Evolutionary conservation across 192 early-diverging fungal species (phyloP).

Genomic region (Linnemannia schmuckeri): DNA sequence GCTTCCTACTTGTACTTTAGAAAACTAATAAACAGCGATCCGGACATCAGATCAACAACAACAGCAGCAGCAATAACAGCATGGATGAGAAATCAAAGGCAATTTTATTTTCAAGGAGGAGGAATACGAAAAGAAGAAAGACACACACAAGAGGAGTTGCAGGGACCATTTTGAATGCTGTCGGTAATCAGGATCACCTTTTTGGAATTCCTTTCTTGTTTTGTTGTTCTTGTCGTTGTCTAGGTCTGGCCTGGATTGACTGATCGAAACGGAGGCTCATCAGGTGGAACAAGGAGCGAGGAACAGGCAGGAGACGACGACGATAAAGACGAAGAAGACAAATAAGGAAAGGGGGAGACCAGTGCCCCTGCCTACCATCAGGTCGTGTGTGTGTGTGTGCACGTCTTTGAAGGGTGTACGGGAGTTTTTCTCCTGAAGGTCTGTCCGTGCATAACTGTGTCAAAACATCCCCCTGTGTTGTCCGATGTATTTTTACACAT

Average conservation of each 20-base stretch:
- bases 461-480: not conserved
- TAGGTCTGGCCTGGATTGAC: not conserved
- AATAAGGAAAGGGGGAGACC: not conserved
- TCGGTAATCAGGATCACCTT: not conserved
- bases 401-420: not conserved
- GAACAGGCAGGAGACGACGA: too few relatives aligned
- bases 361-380: not conserved
- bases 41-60: not conserved
- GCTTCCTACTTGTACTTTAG: not conserved
- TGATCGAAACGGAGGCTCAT: not conserved
- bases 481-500: not conserved
- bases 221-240: not conserved
- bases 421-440: not conserved
- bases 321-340: too few relatives aligned
- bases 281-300: not conserved
- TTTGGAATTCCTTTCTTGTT: not conserved
- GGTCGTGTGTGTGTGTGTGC: not conserved
- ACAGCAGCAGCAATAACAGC: not conserved
- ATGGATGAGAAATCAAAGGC: not conserved
- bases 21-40: not conserved
- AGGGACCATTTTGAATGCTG: not conserved
- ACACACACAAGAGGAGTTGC: not conserved
- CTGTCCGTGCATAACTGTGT: not conserved
- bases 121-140: not conserved
- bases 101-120: not conserved